Conservation (phyloP, 1,284 basidiomycete genomes). For the Vanrija sp. region DNA sequence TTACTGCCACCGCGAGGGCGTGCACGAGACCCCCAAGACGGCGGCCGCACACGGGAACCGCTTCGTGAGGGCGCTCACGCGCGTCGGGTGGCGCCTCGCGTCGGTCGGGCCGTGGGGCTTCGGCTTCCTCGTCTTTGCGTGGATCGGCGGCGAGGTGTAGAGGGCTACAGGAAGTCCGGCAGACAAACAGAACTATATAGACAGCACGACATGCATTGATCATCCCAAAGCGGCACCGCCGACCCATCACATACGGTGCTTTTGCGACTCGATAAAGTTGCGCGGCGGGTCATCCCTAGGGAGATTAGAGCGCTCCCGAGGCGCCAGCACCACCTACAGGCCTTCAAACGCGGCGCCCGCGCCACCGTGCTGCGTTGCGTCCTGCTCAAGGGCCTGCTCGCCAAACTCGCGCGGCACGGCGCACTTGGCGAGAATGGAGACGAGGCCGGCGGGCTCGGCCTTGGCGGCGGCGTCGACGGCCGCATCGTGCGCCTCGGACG, state of each 20-base stretch:
- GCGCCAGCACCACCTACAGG: too few relatives aligned
- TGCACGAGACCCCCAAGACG: background rate
- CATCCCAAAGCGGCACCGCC: too few relatives aligned
- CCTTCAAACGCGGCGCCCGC: background rate
- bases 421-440: slow-evolving; percentile 35
- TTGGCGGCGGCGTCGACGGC: slow-evolving; percentile 52
- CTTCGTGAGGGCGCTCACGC: slow-evolving; percentile 12
- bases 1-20: slow-evolving; percentile 26
- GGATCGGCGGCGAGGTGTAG: slow-evolving; percentile 47
- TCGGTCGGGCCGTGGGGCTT: slow-evolving; percentile 48
- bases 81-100: slow-evolving; percentile 42
- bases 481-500: slow-evolving; percentile 64
- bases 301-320: too few relatives aligned
- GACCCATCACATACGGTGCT: too few relatives aligned
- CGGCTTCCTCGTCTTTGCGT: slow-evolving; percentile 48
- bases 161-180: background rate
- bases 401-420: slow-evolving; percentile 41
- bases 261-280: too few relatives aligned
- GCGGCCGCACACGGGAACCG: background rate
- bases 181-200: too few relatives aligned
- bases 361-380: slow-evolving; percentile 24
- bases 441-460: slow-evolving; percentile 28
- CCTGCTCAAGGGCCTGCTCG: slow-evolving; percentile 35
- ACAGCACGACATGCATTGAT: too few relatives aligned
- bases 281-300: too few relatives aligned